Evolutionary conservation across 192 early-diverging fungal species (phyloP).

Genomic region (Allomyces macrogynus): DNA sequence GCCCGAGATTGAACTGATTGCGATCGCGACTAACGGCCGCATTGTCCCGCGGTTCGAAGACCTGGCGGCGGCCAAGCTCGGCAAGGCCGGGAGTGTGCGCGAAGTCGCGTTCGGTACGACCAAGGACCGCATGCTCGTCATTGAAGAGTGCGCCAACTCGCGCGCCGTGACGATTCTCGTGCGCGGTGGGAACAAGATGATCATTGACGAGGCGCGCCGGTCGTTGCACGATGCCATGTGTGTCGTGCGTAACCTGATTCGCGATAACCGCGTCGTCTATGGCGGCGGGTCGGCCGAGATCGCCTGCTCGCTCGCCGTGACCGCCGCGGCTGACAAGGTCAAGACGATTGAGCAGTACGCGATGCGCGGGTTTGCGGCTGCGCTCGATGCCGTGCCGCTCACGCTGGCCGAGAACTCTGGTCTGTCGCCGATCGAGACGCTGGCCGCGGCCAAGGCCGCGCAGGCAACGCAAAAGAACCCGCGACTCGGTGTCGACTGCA

Average conservation of each 20-base stretch:
- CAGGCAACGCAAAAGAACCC: constrained; percentile 74
- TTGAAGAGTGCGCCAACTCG: constrained; percentile 98
- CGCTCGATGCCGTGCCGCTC: constrained; percentile 84
- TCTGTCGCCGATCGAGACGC: constrained; percentile 82
- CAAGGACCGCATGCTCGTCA: constrained; percentile 97
- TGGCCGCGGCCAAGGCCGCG: constrained; percentile 84
- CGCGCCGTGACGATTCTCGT: constrained; percentile 93
- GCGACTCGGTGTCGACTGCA: constrained; percentile 88
- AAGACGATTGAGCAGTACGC: constrained; percentile 96
- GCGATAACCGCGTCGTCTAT: constrained; percentile 96
- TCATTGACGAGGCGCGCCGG: constrained; percentile 97
- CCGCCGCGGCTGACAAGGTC: constrained; percentile 70
- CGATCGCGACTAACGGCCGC: constrained; percentile 98
- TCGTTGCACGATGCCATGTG: constrained; percentile 97
- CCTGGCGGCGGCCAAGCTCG: constrained; percentile 67
- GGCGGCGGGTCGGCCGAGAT: constrained; percentile 98
- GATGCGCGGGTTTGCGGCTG: constrained; percentile 94
- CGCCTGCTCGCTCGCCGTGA: constrained; percentile 79
- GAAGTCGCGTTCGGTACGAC: constrained; percentile 93
- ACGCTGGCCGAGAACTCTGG: constrained; percentile 96
- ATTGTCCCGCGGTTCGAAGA: constrained; percentile 99
- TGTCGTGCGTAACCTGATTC: constrained; percentile 89
- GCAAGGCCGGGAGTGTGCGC: constrained; percentile 79
- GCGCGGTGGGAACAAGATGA: constrained; percentile 99
- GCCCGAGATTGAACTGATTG: constrained; percentile 97